These are phyloP conservation scores for Dianthus caryophyllus DNA, from an alignment of 148 eudicot genomes.

Conservation along the genomic window DNA sequence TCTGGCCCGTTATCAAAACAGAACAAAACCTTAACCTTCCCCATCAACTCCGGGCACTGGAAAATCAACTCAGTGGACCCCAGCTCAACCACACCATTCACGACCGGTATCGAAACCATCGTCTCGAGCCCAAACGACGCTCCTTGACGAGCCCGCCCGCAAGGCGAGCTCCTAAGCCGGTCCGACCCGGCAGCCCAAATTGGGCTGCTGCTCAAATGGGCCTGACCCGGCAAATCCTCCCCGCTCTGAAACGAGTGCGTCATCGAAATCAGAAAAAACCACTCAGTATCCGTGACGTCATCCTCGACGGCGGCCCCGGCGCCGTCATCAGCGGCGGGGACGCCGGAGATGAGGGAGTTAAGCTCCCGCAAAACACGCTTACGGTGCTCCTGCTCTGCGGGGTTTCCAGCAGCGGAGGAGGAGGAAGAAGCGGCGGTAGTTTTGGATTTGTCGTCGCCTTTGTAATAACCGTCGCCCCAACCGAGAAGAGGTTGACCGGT, in stretches of 20 bases:
- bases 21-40: slow-evolving; percentile 44
- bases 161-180: slow-evolving; percentile 30
- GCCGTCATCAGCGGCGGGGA: slow-evolving; percentile 5
- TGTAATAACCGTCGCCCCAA: slow-evolving; percentile 95
- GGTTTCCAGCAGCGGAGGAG: background rate
- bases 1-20: slow-evolving; percentile 20
- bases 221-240: slow-evolving; percentile 66
- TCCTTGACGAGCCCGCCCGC: slow-evolving; percentile 57
- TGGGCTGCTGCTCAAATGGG: slow-evolving; percentile 29
- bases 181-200: slow-evolving; percentile 69
- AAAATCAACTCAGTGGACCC: slow-evolving; percentile 59
- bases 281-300: slow-evolving; percentile 77
- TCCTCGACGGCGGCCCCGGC: slow-evolving; percentile 37
- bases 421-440: background rate
- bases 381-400: slow-evolving; percentile 69
- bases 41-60: slow-evolving; percentile 43
- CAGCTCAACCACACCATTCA: slow-evolving; percentile 60
- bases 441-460: slow-evolving; percentile 39
- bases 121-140: slow-evolving; percentile 51
- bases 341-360: slow-evolving; percentile 68
- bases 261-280: slow-evolving; percentile 82
- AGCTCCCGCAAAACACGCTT: slow-evolving; percentile 72
- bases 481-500: slow-evolving; percentile 36
- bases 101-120: slow-evolving; percentile 52
- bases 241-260: slow-evolving; percentile 58